phyloP scores from a whole-genome alignment of 345 rosid genomes.

The Pelargonium nanum region DNA sequence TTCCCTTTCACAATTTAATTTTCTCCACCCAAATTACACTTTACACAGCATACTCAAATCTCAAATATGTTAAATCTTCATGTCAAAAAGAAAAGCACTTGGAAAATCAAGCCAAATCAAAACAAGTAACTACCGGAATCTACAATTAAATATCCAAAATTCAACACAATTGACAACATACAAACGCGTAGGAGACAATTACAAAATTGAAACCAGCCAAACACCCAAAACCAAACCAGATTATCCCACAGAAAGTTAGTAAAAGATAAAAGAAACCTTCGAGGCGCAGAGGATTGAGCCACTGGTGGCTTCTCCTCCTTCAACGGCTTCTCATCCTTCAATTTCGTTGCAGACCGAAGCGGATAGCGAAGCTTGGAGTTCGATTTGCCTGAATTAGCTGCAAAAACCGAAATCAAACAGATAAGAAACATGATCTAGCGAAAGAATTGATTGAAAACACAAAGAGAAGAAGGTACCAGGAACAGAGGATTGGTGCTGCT shows the following conservation, averaged over 20 bases:
- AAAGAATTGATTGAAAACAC: not conserved
- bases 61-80: not conserved
- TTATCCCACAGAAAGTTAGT: not conserved
- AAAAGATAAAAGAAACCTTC: conserved; percentile 20
- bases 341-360: conserved; percentile 62
- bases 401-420: not conserved
- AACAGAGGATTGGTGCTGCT: conserved; percentile 39
- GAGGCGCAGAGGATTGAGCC: conserved; percentile 34
- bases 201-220: not conserved
- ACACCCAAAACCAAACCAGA: not conserved
- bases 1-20: too few relatives aligned
- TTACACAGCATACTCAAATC: too few relatives aligned
- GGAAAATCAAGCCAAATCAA: too few relatives aligned
- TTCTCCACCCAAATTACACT: too few relatives aligned
- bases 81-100: not conserved
- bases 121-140: not conserved
- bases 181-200: too few relatives aligned
- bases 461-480: conserved; percentile 25
- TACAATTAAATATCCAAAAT: not conserved
- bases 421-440: not conserved
- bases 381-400: conserved; percentile 32
- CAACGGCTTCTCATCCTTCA: conserved; percentile 49
- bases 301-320: conserved; percentile 50
- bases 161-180: not conserved
- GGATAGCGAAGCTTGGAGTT: conserved; percentile 64